Base-by-base conservation (phyloP, 2,329 filamentous ascomycete genomes). In the Xylaria sp. region DNA sequence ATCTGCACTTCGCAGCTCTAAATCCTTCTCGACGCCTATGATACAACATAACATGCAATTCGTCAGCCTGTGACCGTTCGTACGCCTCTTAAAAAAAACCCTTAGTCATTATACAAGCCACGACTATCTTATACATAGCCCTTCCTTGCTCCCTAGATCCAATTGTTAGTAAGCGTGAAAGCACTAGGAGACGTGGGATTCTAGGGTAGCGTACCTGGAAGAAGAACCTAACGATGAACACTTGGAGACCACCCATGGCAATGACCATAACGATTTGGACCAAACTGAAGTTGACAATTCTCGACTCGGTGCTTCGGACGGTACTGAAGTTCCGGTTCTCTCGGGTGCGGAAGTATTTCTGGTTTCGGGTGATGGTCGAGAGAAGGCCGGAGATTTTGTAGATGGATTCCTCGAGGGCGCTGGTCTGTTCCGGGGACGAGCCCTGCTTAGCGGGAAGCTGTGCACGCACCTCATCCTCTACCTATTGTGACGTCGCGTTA, bases 251-350 rank as follows among this genome's bases (percentile, higher is more conserved):
- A 53, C 95, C 96, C 97, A 99, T 99, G 68, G 90, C 92, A 71
- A 98, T 85, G 84, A 99, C 97, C 84, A 99, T 90, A 71, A 88
- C 86, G 73, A 93, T 92, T 85, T 99, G 96, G 75, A 98, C 92
- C 78, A 99, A 85, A 79, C 93, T 97, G 81, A 99, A 97, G 83
- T 98, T 98, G 84, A 98, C 94, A 77, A 99, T 99, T 71, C 96
- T 88, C 79, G 89, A 89, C 85, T 99, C 96, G 48, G 96, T 99
- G 83, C 94, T 98, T 80, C 93, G 88, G 76, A 99, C 96, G 9
- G 96, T 99, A 84, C 93, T 97, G 83, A 99, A 98, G 84, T 99
- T 99, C 70, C 96, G 89, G 87, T 99, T 99, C 86, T 99, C 96
- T 73, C 96, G 90, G 2, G 96, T 99, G 71, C 97, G 92, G 90